Percentiles rank a stretch among this genome's conserved stretches.
These are phyloP conservation scores for Colletotrichum sp. DNA, from an alignment of 2,329 filamentous ascomycete genomes.

Conservation along the genomic window DNA sequence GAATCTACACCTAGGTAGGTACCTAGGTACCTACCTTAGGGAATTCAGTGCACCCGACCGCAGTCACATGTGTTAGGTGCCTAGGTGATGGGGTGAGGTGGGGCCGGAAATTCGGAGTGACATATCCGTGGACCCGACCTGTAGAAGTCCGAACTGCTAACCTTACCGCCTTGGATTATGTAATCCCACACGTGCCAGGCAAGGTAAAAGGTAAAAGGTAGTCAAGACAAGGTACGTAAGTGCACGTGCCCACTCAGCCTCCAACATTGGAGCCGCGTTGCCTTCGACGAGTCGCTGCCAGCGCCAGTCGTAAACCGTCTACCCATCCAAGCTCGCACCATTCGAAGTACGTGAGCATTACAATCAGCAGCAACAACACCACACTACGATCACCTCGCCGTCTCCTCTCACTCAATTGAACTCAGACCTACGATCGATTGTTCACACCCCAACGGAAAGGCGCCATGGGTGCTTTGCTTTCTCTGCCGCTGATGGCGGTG, in stretches of 20 bases:
- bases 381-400: neutral
- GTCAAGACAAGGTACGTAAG: neutral
- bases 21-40: too few relatives aligned
- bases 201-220: neutral
- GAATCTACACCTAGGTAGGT: neutral
- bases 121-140: neutral
- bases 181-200: too few relatives aligned
- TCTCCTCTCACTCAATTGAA: neutral
- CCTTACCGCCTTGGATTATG: too few relatives aligned
- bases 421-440: neutral
- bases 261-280: neutral
- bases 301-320: neutral
- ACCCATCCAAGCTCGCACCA: neutral
- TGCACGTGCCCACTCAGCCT: neutral
- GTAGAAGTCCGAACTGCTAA: too few relatives aligned
- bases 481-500: slow-evolving; percentile 85
- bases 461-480: slow-evolving; percentile 88
- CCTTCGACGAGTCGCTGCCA: neutral
- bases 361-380: neutral
- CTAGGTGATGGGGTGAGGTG: neutral
- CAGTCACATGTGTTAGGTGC: neutral
- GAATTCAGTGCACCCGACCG: neutral
- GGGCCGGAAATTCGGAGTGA: neutral
- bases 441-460: neutral
- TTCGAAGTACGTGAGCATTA: neutral